A percentile compares a stretch with the other conserved stretches of the same genome.
These are phyloP conservation scores for Elsinoe perseae DNA, from an alignment of 2,329 filamentous ascomycete genomes.

Conservation along the genomic window DNA sequence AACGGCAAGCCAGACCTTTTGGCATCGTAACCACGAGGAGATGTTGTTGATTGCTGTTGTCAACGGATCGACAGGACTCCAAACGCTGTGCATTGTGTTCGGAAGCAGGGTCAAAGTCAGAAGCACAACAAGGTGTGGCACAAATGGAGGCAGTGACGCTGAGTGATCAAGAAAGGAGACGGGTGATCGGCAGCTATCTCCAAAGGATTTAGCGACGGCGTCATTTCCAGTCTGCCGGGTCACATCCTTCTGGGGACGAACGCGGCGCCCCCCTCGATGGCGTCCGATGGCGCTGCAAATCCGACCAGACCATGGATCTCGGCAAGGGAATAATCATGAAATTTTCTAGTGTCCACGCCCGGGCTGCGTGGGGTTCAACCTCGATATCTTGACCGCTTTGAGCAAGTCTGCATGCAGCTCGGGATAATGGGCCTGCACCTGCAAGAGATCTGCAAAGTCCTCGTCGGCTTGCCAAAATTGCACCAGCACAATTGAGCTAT, in stretches of 20 bases:
- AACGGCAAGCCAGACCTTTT: slow-evolving; percentile 2
- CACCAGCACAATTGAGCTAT: background rate
- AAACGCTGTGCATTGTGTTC: background rate
- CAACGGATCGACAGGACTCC: background rate
- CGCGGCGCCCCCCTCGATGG: slow-evolving; percentile 11
- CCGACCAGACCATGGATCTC: background rate
- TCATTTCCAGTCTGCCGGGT: slow-evolving; percentile 7
- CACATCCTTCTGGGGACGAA: background rate
- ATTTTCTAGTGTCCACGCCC: background rate
- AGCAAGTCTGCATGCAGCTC: background rate
- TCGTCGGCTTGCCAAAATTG: background rate
- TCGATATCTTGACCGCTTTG: background rate
- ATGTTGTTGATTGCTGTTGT: background rate
- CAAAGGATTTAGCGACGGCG: background rate
- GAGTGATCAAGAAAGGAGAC: background rate
- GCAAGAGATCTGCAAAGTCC: too few relatives aligned
- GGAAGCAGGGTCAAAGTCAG: background rate
- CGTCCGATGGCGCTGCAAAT: background rate
- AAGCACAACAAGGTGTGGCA: background rate
- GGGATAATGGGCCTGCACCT: too few relatives aligned
- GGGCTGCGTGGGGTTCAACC: background rate
- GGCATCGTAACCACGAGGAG: slow-evolving; percentile 2
- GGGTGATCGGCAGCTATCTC: background rate
- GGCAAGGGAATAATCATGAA: too few relatives aligned
- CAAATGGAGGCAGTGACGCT: background rate